These are phyloP conservation scores for Andalucia godoyi DNA, from an alignment of 78 protist species.

Conservation along the genomic window DNA sequence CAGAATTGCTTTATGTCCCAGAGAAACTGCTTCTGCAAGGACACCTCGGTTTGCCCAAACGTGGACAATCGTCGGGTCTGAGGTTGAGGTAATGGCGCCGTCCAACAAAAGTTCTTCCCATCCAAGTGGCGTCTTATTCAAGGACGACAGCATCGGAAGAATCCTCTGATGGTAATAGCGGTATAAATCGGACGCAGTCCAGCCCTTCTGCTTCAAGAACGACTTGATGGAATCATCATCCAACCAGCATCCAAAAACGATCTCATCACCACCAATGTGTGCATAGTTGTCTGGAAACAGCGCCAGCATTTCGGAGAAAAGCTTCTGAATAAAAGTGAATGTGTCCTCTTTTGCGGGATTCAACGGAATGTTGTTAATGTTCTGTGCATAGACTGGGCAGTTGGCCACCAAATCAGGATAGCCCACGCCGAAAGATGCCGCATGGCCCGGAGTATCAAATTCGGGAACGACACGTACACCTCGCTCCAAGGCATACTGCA, in stretches of 20 bases:
- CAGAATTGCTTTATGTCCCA: slow-evolving; percentile 5
- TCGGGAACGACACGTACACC: slow-evolving; percentile 78
- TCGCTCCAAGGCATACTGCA: slow-evolving; percentile 53
- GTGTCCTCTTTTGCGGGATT: slow-evolving; percentile 29
- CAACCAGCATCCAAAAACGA: slow-evolving; percentile 69
- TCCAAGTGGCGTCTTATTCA: background rate
- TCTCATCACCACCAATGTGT: slow-evolving; percentile 84
- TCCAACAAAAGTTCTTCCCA: slow-evolving; percentile 28
- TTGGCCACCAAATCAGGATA: slow-evolving; percentile 43
- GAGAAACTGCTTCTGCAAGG: slow-evolving; percentile 6
- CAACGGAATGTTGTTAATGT: slow-evolving; percentile 28
- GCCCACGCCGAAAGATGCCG: slow-evolving; percentile 70
- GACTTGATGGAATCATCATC: background rate
- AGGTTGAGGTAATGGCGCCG: background rate
- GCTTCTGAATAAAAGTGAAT: slow-evolving; percentile 7
- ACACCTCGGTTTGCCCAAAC: background rate
- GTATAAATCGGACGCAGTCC: slow-evolving; percentile 8
- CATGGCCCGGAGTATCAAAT: slow-evolving; percentile 88
- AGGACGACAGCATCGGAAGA: background rate
- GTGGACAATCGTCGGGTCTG: background rate
- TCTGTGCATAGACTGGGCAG: slow-evolving; percentile 38
- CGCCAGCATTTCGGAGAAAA: slow-evolving; percentile 8
- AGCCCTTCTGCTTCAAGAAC: slow-evolving; percentile 35
- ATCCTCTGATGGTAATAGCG: slow-evolving; percentile 19
- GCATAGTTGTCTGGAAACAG: slow-evolving; percentile 29